These are phyloP conservation scores for Citeromyces hawaiiensis DNA, from an alignment of 1,139 yeast genomes.

Conservation along the genomic window DNA sequence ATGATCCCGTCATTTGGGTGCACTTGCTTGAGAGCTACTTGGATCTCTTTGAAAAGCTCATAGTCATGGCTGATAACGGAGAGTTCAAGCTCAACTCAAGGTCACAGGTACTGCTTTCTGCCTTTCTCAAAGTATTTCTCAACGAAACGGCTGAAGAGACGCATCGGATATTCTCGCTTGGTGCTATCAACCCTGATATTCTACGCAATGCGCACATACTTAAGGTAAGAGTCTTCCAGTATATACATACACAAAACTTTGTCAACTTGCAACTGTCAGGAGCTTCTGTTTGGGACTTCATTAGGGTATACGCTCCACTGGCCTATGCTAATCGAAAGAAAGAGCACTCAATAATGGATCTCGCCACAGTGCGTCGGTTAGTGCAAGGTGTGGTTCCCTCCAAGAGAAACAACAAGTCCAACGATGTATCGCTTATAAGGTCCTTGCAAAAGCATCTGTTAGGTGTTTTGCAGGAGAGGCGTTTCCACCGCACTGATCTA, in stretches of 20 bases:
- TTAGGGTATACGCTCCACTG: constrained; percentile 31
- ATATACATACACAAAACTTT: constrained; percentile 38
- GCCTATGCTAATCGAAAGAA: constrained; percentile 11
- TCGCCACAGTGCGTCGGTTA: constrained; percentile 33
- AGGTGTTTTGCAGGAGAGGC: constrained; percentile 27
- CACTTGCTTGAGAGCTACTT: constrained; percentile 56
- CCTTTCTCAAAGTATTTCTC: constrained; percentile 42
- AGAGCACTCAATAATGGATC: constrained; percentile 22
- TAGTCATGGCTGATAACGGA: constrained; percentile 12
- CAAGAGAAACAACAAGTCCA: constrained; percentile 33
- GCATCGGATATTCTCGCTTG: constrained; percentile 48
- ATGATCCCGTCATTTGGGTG: constrained; percentile 75
- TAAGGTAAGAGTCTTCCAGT: constrained; percentile 35
- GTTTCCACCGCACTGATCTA: constrained; percentile 29
- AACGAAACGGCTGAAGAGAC: constrained; percentile 49
- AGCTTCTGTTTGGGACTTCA: constrained; percentile 49
- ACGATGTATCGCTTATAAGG: constrained; percentile 31
- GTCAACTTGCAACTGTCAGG: constrained; percentile 43
- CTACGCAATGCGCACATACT: constrained; percentile 32
- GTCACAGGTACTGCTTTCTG: constrained; percentile 43
- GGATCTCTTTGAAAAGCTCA: constrained; percentile 29
- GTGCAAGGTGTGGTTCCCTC: constrained; percentile 40
- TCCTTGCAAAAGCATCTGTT: constrained; percentile 31
- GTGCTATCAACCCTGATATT: constrained; percentile 59
- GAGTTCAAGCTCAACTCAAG: constrained; percentile 23